Evolutionary conservation across 768 basidiomycete genomes (phyloP), one percentile per base, ranked within the genome.

Genomic region (Exidia glandulosa): DNA sequence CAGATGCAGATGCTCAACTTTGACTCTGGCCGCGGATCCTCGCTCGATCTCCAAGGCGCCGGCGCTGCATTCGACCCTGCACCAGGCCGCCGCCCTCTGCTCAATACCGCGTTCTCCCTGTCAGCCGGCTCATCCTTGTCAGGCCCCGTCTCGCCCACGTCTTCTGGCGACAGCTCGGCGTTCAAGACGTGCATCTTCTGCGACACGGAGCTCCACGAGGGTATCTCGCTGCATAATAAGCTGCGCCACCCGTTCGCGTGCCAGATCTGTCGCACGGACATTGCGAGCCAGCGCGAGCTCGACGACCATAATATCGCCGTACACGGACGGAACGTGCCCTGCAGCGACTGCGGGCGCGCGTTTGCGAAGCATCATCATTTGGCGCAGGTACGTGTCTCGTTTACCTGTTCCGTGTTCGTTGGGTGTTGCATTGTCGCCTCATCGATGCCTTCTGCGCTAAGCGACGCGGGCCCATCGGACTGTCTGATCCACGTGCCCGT

Each of bases 111-210:
- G 36, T 10, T 37, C 36, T 9, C 10, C 36, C 10, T 9, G 36
- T 37, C 19, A 9, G 19, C 9, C 36, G 19, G 36, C 36, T 9
- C 36, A 37, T 37, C 36, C 10, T 19, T 50, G 27, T 9, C 13
- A 23, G 0, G 12, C 41, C 41, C 41, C 41, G 30, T 54, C 7
- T 54, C 50, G 50, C 50, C 50, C 25, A 54, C 50, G 16, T 14
- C 14, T 27, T 54, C 50, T 14, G 30, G 16, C 16, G 50, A 31
- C 27, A 54, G 50, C 50, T 29, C 41, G 27, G 25, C 50, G 50
- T 54, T 54, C 50, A 54, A 54, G 50, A 54, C 50, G 50, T 54
- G 50, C 50, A 54, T 54, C 50, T 54, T 54, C 30, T 54, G 50
- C 50, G 50, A 54, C 30, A 54, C 50, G 25, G 50, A 54, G 50